Evolutionary conservation across 305 asterid species (phyloP), one percentile per base, ranked within the genome.

Genomic region (Ajuga reptans): DNA sequence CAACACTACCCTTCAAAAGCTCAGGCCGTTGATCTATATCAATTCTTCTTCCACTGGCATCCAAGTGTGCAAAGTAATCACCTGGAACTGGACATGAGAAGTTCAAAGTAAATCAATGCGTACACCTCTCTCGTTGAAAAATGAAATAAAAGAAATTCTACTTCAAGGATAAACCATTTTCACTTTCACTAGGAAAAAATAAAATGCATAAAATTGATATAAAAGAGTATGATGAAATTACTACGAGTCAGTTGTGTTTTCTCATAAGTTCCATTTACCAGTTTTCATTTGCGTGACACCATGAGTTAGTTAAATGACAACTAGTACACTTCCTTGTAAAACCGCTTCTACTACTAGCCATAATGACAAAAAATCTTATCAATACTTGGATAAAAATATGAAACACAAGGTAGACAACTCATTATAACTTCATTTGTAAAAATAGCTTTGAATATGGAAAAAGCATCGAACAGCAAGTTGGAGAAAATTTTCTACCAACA

Each of bases 1-100:
- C 98, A 66, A 91, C 83, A 71, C 84, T 86, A 52, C 98, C 98
- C 77, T 89, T 82, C 16, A 83, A 80, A 67, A 91, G 96, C 80
- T 91, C 98, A 67, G 96, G 98, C 53, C 92, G 84, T 78, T 87
- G 95, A 72, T 89, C 90, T 84, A 91, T 57, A 79, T 91, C 98
- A 73, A 80, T 72, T 79, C 98, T 80, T 81, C 83, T 85, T 51
- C 96, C 98, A 86, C 77, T 81, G 75, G 92, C 90, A 83, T 91
- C 98, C 83, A 89, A 56, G 55, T 75, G 95, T 8, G 95, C 84
- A 78, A 80, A 91, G 82, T 91, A 91, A 11, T 91, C 96, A 63
- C 94, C 84, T 2, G 95, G 89, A 79, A 91, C 98, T 91, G 86
- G 64, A 69, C 49, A 79, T 70, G 72, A 66, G 68, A 69, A 77